These are phyloP conservation scores for Graphilbum sp. DNA, from an alignment of 2,329 filamentous ascomycete species.

Conservation along the genomic window DNA sequence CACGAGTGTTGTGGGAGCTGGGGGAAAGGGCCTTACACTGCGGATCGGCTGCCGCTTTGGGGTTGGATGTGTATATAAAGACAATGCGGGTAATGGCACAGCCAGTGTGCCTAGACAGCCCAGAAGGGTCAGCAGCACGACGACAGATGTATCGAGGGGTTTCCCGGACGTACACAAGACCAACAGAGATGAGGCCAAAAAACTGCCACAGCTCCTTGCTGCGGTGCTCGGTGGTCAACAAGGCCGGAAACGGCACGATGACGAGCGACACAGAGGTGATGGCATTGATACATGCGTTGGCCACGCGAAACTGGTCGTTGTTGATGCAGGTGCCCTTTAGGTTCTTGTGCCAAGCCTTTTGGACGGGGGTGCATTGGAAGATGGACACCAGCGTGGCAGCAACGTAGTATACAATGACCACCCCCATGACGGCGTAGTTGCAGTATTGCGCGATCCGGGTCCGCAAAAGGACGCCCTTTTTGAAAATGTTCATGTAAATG, in stretches of 20 bases:
- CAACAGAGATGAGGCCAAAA: not conserved
- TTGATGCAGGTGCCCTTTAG: not conserved
- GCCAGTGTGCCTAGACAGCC: not conserved
- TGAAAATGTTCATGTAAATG: slow-evolving; percentile 2
- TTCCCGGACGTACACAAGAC: not conserved
- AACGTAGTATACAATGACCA: not conserved
- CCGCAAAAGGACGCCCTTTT: not conserved
- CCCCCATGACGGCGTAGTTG: slow-evolving; percentile 1
- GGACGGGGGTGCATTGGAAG: slow-evolving; percentile 1
- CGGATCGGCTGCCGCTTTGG: not conserved
- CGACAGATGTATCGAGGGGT: no score
- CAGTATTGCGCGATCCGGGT: not conserved
- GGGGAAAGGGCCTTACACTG: not conserved
- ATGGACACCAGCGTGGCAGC: not conserved
- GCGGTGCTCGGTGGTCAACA: not conserved
- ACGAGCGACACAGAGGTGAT: not conserved
- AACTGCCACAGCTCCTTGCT: slow-evolving; percentile 3
- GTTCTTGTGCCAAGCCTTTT: not conserved
- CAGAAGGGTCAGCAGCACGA: not conserved
- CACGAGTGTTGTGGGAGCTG: no score
- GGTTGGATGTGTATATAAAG: not conserved
- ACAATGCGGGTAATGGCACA: slow-evolving; percentile 1
- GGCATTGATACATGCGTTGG: slow-evolving; percentile 2
- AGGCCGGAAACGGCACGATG: not conserved
- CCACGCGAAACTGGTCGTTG: slow-evolving; percentile 1